Conservation (phyloP, 345 rosid species). For the Laguncularia racemosa region DNA sequence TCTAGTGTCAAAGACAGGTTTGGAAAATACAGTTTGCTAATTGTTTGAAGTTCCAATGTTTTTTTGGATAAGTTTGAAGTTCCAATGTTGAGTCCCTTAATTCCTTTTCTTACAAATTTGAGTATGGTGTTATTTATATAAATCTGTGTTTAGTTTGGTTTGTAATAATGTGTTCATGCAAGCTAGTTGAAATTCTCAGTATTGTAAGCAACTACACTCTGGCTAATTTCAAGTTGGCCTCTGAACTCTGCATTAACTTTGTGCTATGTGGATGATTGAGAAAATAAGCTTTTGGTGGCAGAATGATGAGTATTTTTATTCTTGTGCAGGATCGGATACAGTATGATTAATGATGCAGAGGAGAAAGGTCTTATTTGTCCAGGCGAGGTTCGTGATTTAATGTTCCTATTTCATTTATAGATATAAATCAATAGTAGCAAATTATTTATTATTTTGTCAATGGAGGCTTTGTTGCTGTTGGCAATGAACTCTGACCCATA, state of each 20-base stretch:
- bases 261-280: neutral
- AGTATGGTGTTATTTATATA: neutral
- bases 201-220: too few relatives aligned
- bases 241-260: neutral
- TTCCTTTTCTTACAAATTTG: neutral
- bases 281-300: neutral
- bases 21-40: neutral
- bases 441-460: too few relatives aligned
- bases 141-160: too few relatives aligned
- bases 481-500: too few relatives aligned
- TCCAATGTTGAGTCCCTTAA: neutral
- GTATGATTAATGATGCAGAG: constrained; percentile 79
- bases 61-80: too few relatives aligned
- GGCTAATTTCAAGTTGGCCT: too few relatives aligned
- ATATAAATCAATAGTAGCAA: too few relatives aligned
- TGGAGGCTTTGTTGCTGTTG: too few relatives aligned
- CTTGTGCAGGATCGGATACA: constrained; percentile 52
- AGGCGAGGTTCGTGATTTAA: constrained; percentile 49
- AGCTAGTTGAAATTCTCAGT: too few relatives aligned
- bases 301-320: neutral
- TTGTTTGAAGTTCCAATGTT: neutral
- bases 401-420: neutral
- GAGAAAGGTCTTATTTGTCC: constrained; percentile 57
- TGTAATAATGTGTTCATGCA: too few relatives aligned
- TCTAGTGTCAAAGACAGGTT: constrained; percentile 94